Base-by-base conservation (phyloP, 176 grass and related monocot species). In the Melocanna baccifera region DNA sequence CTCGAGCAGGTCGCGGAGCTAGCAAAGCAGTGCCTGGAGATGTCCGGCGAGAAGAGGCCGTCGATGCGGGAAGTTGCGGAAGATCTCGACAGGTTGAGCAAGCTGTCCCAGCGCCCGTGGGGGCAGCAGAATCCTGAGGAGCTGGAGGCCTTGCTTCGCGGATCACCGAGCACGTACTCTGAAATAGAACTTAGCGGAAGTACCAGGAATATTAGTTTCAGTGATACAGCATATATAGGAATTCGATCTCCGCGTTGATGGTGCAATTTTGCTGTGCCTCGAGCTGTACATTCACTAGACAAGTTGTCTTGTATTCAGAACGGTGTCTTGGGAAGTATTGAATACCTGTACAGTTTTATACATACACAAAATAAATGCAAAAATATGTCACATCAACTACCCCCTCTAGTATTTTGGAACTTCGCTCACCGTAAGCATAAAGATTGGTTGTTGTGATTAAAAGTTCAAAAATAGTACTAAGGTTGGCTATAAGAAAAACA, bases 51-150 rank as follows among this genome's bases (percentile, higher is more conserved):
- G 12, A 91, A 85, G 52, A 82, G 92, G 50, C 87, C 89, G 7
- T 77, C 84, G 9, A 94, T 94, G 92, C 62, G 84, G 39, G 84
- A 90, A 51, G 84, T 92, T 13, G 92, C 89, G 0, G 87, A 91
- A 61, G 75, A 67, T 53, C 84, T 94, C 4, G 71, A 89, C 30
- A 76, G 76, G 19, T 20, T 92, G 55, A 73, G 23, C 47, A 92
- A 88, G 67, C 66, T 82, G 50, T 34, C 80, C n/a, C 48, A 57
- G 51, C 77, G 80, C 43, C 87, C 87, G 7, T 94, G 84, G 84
- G 53, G 23, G 0, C 62, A 68, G 28, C 59, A 71, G 6, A 78
- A 22, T 43, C 58, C 56, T 1, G 85, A 66, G 61, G 92, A 94
- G 46, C 39, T 81, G 1, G 52, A 73, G 73, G 34, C 47, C 29